phyloP scores from a whole-genome alignment of 305 asterid species.

The Andrographis paniculata region DNA sequence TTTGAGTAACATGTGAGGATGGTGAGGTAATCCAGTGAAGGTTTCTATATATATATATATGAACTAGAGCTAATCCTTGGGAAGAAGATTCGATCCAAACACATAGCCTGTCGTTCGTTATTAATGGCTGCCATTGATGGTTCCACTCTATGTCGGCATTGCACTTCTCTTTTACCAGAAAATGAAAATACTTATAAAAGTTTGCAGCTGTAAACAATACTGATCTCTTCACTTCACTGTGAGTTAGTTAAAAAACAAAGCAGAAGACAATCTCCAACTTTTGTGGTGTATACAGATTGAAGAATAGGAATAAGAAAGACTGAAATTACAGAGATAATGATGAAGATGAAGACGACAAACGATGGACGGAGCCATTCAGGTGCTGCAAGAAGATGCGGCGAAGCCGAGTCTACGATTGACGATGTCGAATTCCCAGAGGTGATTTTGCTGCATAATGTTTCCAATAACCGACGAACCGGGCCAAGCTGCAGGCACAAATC shows the following conservation, averaged over 20 bases:
- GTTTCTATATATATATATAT: too few relatives aligned
- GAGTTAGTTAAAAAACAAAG: background rate
- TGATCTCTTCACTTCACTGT: too few relatives aligned
- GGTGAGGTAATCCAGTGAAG: too few relatives aligned
- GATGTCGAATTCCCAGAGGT: slow-evolving; percentile 53
- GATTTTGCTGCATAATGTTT: slow-evolving; percentile 55
- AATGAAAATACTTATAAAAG: too few relatives aligned
- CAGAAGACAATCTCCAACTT: background rate
- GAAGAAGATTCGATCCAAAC: too few relatives aligned
- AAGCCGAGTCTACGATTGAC: slow-evolving; percentile 42
- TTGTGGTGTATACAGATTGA: background rate
- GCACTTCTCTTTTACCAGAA: too few relatives aligned
- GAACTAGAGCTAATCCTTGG: too few relatives aligned
- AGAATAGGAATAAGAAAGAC: background rate
- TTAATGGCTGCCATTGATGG: background rate
- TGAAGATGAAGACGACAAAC: background rate
- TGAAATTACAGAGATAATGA: background rate
- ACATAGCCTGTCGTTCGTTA: background rate
- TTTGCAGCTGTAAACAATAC: too few relatives aligned
- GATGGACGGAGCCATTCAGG: background rate
- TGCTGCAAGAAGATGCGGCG: slow-evolving; percentile 36
- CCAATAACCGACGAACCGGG: slow-evolving; percentile 52
- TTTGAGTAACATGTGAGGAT: background rate
- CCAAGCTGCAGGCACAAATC: slow-evolving; percentile 31
- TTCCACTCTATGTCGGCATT: background rate